Base-by-base conservation (phyloP, 2,329 filamentous ascomycete species). In the Madurella fahalii region DNA sequence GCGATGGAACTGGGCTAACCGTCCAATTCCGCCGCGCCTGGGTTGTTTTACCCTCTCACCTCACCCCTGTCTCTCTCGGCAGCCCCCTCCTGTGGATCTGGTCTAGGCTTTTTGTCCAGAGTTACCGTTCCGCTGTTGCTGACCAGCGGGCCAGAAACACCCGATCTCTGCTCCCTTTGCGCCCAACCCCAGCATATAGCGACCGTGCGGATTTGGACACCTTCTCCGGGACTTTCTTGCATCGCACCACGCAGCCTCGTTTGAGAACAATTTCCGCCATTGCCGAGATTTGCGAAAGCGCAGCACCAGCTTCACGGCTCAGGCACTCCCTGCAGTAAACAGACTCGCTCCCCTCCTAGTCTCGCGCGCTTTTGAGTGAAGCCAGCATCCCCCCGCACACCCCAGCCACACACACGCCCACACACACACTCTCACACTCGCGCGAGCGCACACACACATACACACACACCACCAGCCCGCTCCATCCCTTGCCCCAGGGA, bases 91-190 rank as follows among this genome's bases (percentile, higher is more conserved):
- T 41, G 57, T 59, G 58, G 53, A 57, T 50, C 59, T 53, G 57
- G 50, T 50, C 58, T 53, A 41, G 58, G 54, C 56, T 50, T 52
- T 55, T 56, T 37, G 45, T 52, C 53, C 58, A 54, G 42, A 48
- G 34, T 37, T 37, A 17, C 40, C 15, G 49, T 53, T 47, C 54
- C 31, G 40, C 53, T 53, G 49, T 48, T 50, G 40, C 57, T 59
- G 47, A 59, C 57, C 50, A 52, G 41, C 34, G 17, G 37, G 45
- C 37, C 40, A 51, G 47, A 50, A n/a, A 40, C 55, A 52, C 59
- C 59, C 57, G 58, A 61, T 51, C 50, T 47, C 52, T 52, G 50
- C 47, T 53, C 47, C n/a, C 50, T 58, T 58, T 39, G 54, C 58
- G 59, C 59, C 57, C 58, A 59, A 59, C 53, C 41, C 42, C 41